phyloP scores from a whole-genome alignment of 805 yeast genomes.

The Naumovozyma castellii region DNA sequence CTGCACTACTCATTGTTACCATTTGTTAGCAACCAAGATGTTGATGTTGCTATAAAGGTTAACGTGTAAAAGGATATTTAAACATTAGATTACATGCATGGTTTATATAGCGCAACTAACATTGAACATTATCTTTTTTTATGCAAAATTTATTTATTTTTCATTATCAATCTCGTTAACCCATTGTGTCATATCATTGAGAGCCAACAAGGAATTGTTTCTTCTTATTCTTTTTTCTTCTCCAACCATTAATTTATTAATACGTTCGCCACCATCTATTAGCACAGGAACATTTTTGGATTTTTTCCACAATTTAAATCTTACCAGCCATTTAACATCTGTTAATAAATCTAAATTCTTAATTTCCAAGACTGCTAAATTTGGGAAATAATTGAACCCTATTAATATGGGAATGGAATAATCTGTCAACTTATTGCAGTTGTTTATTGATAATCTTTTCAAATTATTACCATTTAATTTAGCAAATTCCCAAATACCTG shows the following conservation, averaged over 20 bases:
- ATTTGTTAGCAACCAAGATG: too few species aligned
- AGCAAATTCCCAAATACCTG: conserved; percentile 73
- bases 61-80: too few species aligned
- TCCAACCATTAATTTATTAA: conserved; percentile 48
- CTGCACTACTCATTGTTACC: too few species aligned
- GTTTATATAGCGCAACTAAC: too few species aligned
- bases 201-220: conserved; percentile 45
- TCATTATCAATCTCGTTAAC: conserved; percentile 39
- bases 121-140: too few species aligned
- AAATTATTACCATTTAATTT: conserved; percentile 39
- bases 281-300: conserved; percentile 41
- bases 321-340: conserved; percentile 55
- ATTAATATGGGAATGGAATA: conserved; percentile 44
- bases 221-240: conserved; percentile 53
- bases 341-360: conserved; percentile 51
- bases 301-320: conserved; percentile 49
- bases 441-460: conserved; percentile 64
- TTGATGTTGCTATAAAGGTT: too few species aligned
- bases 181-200: conserved; percentile 59
- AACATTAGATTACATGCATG: too few species aligned
- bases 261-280: conserved; percentile 69
- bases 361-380: conserved; percentile 66
- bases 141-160: background rate
- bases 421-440: conserved; percentile 53
- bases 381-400: conserved; percentile 40